Evolutionary conservation across 768 basidiomycete genomes (phyloP).

Genomic region (Pholiota molesta): DNA sequence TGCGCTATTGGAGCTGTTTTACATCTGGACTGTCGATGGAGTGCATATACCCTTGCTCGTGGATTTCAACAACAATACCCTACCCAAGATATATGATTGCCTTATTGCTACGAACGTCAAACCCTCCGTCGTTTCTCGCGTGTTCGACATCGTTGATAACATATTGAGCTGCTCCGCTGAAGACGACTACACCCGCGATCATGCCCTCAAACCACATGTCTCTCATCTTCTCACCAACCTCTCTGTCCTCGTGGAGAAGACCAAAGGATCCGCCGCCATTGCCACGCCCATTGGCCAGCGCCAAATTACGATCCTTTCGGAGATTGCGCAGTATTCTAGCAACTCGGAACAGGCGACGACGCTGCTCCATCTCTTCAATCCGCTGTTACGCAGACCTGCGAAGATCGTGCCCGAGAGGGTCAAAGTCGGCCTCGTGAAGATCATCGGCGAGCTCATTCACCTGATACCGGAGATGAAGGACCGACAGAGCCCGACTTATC

Average conservation of each 20-base stretch:
- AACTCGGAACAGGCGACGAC: constrained; percentile 73
- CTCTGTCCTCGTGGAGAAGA: constrained; percentile 65
- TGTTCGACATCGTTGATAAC: constrained; percentile 85
- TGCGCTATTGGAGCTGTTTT: constrained; percentile 83
- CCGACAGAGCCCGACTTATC: constrained; percentile 43
- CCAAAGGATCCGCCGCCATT: constrained; percentile 50
- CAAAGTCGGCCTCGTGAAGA: constrained; percentile 81
- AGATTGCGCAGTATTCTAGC: constrained; percentile 73
- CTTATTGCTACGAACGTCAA: constrained; percentile 86
- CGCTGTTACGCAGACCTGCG: constrained; percentile 76
- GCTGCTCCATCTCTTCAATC: constrained; percentile 73
- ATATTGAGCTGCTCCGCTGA: constrained; percentile 59
- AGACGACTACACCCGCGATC: constrained; percentile 50
- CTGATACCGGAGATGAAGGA: constrained; percentile 67
- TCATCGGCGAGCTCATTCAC: constrained; percentile 65
- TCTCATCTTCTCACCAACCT: constrained; percentile 73
- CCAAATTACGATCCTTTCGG: constrained; percentile 80
- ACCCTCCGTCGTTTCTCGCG: constrained; percentile 73
- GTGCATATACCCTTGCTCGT: constrained; percentile 68
- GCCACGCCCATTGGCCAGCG: constrained; percentile 75
- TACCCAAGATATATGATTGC: constrained; percentile 84
- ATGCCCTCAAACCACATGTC: constrained; percentile 70
- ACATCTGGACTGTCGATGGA: constrained; percentile 66
- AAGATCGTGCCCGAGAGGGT: constrained; percentile 83
- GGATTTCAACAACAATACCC: constrained; percentile 62